Conservation (phyloP, 768 basidiomycete genomes). For the Postia placenta region DNA sequence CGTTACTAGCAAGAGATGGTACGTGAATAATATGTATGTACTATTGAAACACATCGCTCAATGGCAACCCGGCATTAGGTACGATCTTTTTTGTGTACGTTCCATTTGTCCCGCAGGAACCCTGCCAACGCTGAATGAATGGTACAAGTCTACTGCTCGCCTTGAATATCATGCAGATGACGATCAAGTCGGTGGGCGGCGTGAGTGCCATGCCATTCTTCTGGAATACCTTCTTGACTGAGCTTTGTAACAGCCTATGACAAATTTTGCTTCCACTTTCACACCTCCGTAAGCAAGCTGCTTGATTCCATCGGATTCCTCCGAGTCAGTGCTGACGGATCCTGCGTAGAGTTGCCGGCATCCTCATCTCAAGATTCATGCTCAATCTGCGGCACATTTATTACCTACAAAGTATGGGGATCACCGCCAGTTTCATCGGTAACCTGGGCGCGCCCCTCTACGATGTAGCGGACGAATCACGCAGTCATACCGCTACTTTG, state of each 20-base stretch:
- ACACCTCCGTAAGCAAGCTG: slow-evolving; percentile 4
- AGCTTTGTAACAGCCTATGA: background rate
- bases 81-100: slow-evolving; percentile 8
- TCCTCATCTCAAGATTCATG: slow-evolving; percentile 12
- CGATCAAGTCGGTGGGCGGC: background rate
- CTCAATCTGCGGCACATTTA: slow-evolving; percentile 9
- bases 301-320: background rate
- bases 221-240: background rate
- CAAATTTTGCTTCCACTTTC: background rate
- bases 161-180: slow-evolving; percentile 9
- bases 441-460: slow-evolving; percentile 14
- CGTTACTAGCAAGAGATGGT: slow-evolving; percentile 7
- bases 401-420: background rate
- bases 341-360: slow-evolving; percentile 3
- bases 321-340: background rate
- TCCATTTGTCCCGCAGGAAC: too few relatives aligned
- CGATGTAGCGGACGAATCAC: background rate
- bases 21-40: background rate
- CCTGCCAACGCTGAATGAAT: too few relatives aligned
- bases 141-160: slow-evolving; percentile 2
- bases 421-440: slow-evolving; percentile 10
- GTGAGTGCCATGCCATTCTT: background rate
- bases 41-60: too few relatives aligned
- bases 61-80: too few relatives aligned
- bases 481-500: too few relatives aligned